Conservation (phyloP, 495 filamentous ascomycete genomes). For the Aspergillus coremiiformis region DNA sequence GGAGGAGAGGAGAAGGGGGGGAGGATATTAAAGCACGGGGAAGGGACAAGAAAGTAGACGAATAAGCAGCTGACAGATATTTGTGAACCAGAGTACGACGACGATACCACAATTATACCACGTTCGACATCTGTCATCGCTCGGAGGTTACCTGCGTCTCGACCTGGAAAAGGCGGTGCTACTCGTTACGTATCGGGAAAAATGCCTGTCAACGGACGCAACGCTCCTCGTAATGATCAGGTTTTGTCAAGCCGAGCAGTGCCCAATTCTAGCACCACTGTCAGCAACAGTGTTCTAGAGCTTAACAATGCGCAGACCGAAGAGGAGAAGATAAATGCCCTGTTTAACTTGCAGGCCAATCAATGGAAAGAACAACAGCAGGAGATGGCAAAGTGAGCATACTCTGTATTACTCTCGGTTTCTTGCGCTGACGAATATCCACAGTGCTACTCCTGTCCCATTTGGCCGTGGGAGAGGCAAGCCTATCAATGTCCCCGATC, state of each 20-base stretch:
- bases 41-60: not conserved
- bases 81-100: slow-evolving; percentile 68
- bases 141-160: slow-evolving; percentile 71
- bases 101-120: slow-evolving; percentile 92
- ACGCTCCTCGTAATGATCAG: slow-evolving; percentile 64
- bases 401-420: not conserved
- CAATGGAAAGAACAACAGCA: slow-evolving; percentile 85
- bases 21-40: not conserved
- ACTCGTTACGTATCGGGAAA: slow-evolving; percentile 95
- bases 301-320: slow-evolving; percentile 72
- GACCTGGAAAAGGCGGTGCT: slow-evolving; percentile 76
- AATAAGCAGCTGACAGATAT: slow-evolving; percentile 3
- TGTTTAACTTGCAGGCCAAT: slow-evolving; percentile 76
- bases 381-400: slow-evolving; percentile 82
- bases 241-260: slow-evolving; percentile 39
- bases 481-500: slow-evolving; percentile 73
- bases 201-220: slow-evolving; percentile 87
- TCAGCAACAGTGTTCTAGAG: slow-evolving; percentile 50
- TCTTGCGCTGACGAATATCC: slow-evolving; percentile 29
- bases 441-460: slow-evolving; percentile 58
- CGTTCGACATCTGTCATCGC: slow-evolving; percentile 91
- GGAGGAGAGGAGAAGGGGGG: not conserved
- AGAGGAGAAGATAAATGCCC: slow-evolving; percentile 82
- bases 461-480: slow-evolving; percentile 50
- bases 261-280: slow-evolving; percentile 31